phyloP scores from a whole-genome alignment of 345 rosid species.

The Brassica rapa region DNA sequence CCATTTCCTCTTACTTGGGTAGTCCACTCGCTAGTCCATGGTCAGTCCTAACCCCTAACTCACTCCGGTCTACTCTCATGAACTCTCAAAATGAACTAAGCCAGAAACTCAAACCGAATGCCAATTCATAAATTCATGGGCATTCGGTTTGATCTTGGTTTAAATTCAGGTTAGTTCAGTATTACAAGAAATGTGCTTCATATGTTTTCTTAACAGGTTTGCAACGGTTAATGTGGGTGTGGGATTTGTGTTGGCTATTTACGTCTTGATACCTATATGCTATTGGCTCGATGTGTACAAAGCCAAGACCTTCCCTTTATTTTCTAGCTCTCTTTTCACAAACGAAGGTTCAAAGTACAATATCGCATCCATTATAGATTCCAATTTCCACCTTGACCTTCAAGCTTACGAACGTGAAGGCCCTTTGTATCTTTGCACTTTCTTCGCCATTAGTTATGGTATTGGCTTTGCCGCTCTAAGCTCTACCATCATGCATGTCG shows the following conservation, averaged over 20 bases:
- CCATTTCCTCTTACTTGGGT: constrained; percentile 91
- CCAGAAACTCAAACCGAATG: not conserved
- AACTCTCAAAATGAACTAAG: not conserved
- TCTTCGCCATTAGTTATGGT: constrained; percentile 86
- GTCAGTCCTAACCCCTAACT: constrained; percentile 34
- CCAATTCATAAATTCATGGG: no score
- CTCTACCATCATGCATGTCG: constrained; percentile 81
- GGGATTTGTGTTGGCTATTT: constrained; percentile 70
- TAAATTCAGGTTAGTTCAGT: not conserved
- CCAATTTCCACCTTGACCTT: constrained; percentile 69
- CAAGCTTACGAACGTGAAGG: constrained; percentile 80
- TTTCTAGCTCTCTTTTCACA: constrained; percentile 76
- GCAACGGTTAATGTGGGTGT: constrained; percentile 94
- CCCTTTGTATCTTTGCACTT: constrained; percentile 78
- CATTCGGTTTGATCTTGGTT: not conserved
- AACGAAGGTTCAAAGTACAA: constrained; percentile 68
- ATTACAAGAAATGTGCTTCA: not conserved
- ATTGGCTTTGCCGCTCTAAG: constrained; percentile 88
- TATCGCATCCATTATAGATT: constrained; percentile 67
- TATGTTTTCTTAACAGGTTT: constrained; percentile 42
- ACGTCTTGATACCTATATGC: constrained; percentile 67
- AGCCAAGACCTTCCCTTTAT: constrained; percentile 87
- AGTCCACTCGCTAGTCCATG: constrained; percentile 99
- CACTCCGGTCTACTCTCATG: not conserved
- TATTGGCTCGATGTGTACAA: constrained; percentile 78